Base-by-base conservation (phyloP, 2,329 filamentous ascomycete species). In the Chaetomiaceae sp. region DNA sequence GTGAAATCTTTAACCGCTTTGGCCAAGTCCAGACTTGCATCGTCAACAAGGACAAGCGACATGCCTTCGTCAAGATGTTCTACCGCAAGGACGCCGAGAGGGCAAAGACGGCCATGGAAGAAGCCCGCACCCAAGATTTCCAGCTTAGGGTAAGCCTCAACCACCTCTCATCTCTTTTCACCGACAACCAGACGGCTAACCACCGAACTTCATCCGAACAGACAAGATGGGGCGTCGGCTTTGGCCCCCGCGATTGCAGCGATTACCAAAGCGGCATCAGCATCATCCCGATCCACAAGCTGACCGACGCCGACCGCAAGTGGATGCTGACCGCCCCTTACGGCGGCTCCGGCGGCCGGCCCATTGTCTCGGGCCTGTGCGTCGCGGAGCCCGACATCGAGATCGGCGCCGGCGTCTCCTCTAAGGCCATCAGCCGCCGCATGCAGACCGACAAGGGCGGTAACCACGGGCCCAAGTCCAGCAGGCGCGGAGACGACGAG, bases 31-130 rank as follows among this genome's bases (percentile, higher is more conserved):
- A 98, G 67, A 96, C 91, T 1, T 97, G 91, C 68, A 98, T 98
- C 55, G 90, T 96, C 56, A 97, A 98, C 70, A 86, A 88, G 60
- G 93, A 98, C 62, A 98, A 97, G 70, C 86, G 93, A 15, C 93
- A 98, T 66, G 93, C 93, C 6, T 98, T 98, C 64, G 91, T 98
- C 60, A 98, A 98, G 70, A 98, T 98, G 93, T 79, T 93, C 56
- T 93, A 81, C 53, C 88, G 94, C 30, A 76, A 81, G 52, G 88
- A 95, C 65, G 91, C 93, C 12, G 77, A 95, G 49, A 72, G 66
- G 52, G 93, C 93, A 41, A 94, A 94, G 63, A 79, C 85, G 30
- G 87, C 83, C 42, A 95, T 97, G 82, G 90, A 96, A 64, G 82
- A 81, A 42, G 79, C 81, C 51, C 81, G 85, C 53, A 78, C 82